Evolutionary conservation across 1,139 yeast genomes (phyloP).

Genomic region (Magnusiomyces suaveolens): DNA sequence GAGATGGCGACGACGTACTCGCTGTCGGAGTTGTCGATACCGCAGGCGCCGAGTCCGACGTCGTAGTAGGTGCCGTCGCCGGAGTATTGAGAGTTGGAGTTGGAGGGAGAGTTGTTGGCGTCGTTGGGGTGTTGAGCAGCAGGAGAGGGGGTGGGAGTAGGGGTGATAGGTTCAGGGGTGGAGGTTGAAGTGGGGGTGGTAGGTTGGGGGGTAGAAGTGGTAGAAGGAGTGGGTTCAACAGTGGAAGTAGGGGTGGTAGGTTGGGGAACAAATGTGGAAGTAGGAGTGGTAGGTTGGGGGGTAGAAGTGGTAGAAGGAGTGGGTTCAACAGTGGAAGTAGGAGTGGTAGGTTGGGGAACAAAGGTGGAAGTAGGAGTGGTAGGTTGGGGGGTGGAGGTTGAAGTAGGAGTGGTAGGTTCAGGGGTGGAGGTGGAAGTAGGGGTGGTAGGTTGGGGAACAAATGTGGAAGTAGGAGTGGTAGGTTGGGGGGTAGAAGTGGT

Average conservation of each 20-base stretch:
- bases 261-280: constrained; percentile 13
- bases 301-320: constrained; percentile 20
- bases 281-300: constrained; percentile 10
- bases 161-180: constrained; percentile 16
- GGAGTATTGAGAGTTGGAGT: constrained; percentile 22
- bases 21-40: constrained; percentile 37
- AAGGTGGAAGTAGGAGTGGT: constrained; percentile 26
- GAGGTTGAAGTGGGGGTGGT: constrained; percentile 12
- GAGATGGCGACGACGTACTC: constrained; percentile 40
- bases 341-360: constrained; percentile 30
- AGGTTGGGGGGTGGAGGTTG: constrained; percentile 11
- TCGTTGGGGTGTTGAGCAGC: constrained; percentile 18
- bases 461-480: constrained; percentile 15
- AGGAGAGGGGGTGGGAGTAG: constrained; percentile 20
- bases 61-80: constrained; percentile 56
- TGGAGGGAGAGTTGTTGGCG: constrained; percentile 15
- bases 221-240: constrained; percentile 18
- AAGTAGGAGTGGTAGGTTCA: constrained; percentile 13
- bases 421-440: constrained; percentile 24
- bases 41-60: constrained; percentile 57
- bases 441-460: constrained; percentile 19
- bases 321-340: constrained; percentile 18
- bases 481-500: constrained; percentile 17
- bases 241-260: constrained; percentile 24
- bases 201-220: constrained; percentile 22